phyloP scores from a whole-genome alignment of 306 rosid species.

The Echinosophora koreensis region DNA sequence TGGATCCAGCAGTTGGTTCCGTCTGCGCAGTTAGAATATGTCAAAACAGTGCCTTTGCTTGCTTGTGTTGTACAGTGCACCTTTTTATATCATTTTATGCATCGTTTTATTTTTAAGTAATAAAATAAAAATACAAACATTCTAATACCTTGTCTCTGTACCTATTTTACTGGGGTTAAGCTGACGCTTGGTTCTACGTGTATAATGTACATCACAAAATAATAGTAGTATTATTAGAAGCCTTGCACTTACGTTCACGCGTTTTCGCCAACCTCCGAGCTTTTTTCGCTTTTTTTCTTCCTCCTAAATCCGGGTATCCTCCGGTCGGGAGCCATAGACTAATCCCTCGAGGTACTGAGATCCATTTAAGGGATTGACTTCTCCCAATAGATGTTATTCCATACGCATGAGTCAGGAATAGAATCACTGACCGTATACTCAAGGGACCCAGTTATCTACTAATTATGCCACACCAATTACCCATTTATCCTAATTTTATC shows the following conservation, averaged over 20 bases:
- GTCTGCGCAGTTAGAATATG: conserved; percentile 13
- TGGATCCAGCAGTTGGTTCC: conserved; percentile 19
- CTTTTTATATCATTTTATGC: not conserved
- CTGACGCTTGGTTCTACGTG: not conserved
- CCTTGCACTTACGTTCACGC: conserved; percentile 44
- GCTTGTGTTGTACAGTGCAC: not conserved
- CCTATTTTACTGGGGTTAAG: conserved; percentile 8
- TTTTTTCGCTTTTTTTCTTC: too few relatives aligned
- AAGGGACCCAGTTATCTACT: too few relatives aligned
- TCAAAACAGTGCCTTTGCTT: conserved; percentile 39
- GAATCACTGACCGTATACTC: too few relatives aligned
- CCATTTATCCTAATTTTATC: too few relatives aligned
- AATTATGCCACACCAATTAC: too few relatives aligned
- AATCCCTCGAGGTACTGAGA: too few relatives aligned
- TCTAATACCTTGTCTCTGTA: not conserved
- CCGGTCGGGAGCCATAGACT: too few relatives aligned
- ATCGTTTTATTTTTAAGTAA: too few relatives aligned
- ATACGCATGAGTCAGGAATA: too few relatives aligned
- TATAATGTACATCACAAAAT: not conserved
- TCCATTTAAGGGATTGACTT: too few relatives aligned
- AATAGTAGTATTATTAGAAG: not conserved
- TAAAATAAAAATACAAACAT: not conserved
- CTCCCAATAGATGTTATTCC: too few relatives aligned
- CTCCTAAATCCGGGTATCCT: too few relatives aligned
- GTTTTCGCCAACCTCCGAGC: conserved; percentile 39